Conservation (phyloP, 2,329 filamentous ascomycete genomes). For the Aspergillus hortae region DNA sequence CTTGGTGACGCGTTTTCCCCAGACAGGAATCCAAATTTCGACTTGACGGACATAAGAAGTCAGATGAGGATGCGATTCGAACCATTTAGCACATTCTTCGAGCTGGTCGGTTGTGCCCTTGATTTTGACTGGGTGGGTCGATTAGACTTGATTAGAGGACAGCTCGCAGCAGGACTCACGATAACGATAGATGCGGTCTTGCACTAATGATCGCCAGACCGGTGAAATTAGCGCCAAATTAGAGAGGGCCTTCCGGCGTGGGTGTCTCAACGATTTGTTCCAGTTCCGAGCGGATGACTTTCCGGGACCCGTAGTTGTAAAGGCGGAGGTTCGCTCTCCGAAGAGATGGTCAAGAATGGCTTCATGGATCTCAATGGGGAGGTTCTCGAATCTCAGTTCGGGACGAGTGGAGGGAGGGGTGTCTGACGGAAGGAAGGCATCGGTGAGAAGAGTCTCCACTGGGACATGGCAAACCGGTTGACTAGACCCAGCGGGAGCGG, state of each 20-base stretch:
- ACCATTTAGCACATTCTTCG: conserved; percentile 58
- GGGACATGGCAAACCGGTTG: conserved; percentile 19
- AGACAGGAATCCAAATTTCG: conserved; percentile 76
- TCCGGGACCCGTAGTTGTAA: conserved; percentile 54
- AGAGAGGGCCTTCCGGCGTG: conserved; percentile 63
- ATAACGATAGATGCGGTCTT: conserved; percentile 69
- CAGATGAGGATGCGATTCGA: conserved; percentile 57
- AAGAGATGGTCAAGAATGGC: conserved; percentile 69
- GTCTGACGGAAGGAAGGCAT: conserved; percentile 15
- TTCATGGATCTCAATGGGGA: conserved; percentile 70
- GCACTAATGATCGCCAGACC: conserved; percentile 65
- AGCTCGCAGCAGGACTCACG: conserved; percentile 32
- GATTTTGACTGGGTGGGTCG: conserved; percentile 59
- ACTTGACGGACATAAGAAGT: conserved; percentile 65
- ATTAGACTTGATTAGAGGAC: conserved; percentile 4
- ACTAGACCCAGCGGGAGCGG: conserved; percentile 17
- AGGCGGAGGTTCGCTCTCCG: conserved; percentile 62
- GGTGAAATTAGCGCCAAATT: conserved; percentile 58
- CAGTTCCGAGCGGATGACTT: conserved; percentile 55
- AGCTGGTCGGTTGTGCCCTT: conserved; percentile 66
- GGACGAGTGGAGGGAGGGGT: conserved; percentile 12
- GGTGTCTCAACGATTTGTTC: conserved; percentile 64
- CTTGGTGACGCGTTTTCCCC: conserved; percentile 52
- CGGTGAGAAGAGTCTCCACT: conserved; percentile 25
- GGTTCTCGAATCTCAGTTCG: conserved; percentile 32